Conservation (phyloP, 2,329 filamentous ascomycete genomes). For the Fusarium brachygibbosum region DNA sequence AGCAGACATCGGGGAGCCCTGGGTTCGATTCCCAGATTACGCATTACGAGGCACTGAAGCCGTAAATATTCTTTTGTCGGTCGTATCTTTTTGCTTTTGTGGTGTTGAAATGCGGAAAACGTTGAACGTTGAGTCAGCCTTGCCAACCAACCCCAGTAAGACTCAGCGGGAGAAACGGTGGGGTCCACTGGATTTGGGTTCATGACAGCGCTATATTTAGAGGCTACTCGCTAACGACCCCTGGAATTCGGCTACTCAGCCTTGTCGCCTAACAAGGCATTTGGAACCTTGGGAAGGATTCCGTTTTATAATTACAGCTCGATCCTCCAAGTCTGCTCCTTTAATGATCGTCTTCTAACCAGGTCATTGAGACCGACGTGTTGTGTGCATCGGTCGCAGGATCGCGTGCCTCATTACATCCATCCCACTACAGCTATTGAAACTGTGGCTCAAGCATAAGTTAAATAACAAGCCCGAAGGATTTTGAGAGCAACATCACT, state of each 20-base stretch:
- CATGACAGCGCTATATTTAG: neutral
- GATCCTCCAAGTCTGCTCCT: neutral
- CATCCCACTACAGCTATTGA: too few relatives aligned
- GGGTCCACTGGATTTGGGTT: neutral
- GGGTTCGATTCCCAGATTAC: neutral
- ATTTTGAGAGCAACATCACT: too few relatives aligned
- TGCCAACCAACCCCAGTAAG: neutral
- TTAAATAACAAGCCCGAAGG: too few relatives aligned
- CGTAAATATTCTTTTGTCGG: neutral
- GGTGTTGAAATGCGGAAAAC: neutral
- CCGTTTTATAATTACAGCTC: neutral
- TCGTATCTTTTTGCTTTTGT: neutral
- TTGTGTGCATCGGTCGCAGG: too few relatives aligned
- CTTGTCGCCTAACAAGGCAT: neutral
- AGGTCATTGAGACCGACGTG: too few relatives aligned
- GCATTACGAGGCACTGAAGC: too few relatives aligned
- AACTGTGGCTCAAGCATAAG: too few relatives aligned
- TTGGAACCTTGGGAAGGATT: neutral
- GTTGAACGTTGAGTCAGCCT: neutral
- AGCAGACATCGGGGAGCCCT: neutral
- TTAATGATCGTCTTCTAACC: too few relatives aligned
- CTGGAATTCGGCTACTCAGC: neutral
- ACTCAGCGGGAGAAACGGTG: neutral
- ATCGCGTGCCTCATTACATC: too few relatives aligned
- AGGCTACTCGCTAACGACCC: neutral